phyloP scores from a whole-genome alignment of 225 moss, liverwort and hornwort species.

The Pseudisothecium myosuroides region DNA sequence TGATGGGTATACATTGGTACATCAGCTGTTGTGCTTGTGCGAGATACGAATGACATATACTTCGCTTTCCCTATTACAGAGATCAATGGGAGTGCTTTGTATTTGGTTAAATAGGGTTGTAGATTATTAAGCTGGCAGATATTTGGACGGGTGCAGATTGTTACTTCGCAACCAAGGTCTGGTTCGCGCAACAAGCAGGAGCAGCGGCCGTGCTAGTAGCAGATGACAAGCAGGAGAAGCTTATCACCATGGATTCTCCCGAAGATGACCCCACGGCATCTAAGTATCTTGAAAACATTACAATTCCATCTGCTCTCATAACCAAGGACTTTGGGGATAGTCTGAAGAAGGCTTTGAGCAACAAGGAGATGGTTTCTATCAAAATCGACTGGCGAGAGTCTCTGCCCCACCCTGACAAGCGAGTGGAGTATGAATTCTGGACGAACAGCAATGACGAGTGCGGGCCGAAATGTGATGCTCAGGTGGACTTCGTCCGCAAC shows the following conservation, averaged over 20 bases:
- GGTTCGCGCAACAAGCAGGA: slow-evolving; percentile 56
- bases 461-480: slow-evolving; percentile 69
- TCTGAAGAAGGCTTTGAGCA: slow-evolving; percentile 34
- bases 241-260: slow-evolving; percentile 82
- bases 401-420: slow-evolving; percentile 75
- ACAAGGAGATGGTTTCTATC: slow-evolving; percentile 39
- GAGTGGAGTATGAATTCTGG: slow-evolving; percentile 89
- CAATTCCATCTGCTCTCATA: slow-evolving; percentile 71
- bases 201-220: slow-evolving; percentile 72
- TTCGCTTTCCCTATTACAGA: neutral
- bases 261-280: slow-evolving; percentile 24
- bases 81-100: no score
- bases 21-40: neutral
- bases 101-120: neutral
- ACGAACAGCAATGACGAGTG: slow-evolving; percentile 93
- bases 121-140: neutral
- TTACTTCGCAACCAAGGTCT: slow-evolving; percentile 65
- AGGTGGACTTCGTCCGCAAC: slow-evolving; percentile 58
- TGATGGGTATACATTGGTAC: no score
- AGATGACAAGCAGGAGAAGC: slow-evolving; percentile 53
- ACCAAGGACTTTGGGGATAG: slow-evolving; percentile 33
- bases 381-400: slow-evolving; percentile 83
- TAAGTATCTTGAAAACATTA: slow-evolving; percentile 48
- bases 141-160: slow-evolving; percentile 5
- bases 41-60: no score